phyloP scores from a whole-genome alignment of 2,329 filamentous ascomycete genomes.

The Thelonectria olida region DNA sequence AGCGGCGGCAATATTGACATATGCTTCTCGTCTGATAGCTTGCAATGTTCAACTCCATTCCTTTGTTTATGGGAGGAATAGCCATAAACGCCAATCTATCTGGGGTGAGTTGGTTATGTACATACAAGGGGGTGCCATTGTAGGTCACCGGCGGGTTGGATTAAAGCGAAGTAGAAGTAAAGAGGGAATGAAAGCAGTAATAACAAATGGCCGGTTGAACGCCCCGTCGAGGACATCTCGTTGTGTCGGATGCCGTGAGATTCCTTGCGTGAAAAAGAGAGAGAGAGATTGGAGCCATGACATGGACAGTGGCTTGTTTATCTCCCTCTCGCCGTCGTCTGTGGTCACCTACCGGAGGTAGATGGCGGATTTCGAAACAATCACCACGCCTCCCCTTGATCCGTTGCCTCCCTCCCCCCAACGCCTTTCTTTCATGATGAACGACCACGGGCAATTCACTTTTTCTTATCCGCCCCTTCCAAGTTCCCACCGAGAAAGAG shows the following conservation, averaged over 20 bases:
- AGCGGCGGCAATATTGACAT: conserved; percentile 2
- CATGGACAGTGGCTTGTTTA: background rate
- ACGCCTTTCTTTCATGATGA: conserved; percentile 31
- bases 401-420: conserved; percentile 18
- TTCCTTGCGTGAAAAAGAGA: conserved; percentile 28
- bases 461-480: conserved; percentile 22
- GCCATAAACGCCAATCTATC: conserved; percentile 22
- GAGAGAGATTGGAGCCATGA: conserved; percentile 6
- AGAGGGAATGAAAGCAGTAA: conserved; percentile 21
- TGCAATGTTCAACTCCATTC: conserved; percentile 20
- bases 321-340: background rate
- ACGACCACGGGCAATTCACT: conserved; percentile 29
- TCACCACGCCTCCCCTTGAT: background rate
- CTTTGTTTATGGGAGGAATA: conserved; percentile 2
- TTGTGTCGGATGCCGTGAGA: conserved; percentile 19
- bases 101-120: conserved; percentile 16
- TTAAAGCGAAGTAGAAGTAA: conserved; percentile 13
- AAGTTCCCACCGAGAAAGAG: conserved; percentile 3
- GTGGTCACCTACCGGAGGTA: conserved; percentile 12
- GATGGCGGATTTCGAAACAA: conserved; percentile 17
- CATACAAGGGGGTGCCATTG: conserved; percentile 13
- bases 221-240: conserved; percentile 30
- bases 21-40: background rate
- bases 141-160: conserved; percentile 1
- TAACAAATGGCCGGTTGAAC: conserved; percentile 37